Conservation (phyloP, 805 yeast species). For the Starmerella bombi region DNA sequence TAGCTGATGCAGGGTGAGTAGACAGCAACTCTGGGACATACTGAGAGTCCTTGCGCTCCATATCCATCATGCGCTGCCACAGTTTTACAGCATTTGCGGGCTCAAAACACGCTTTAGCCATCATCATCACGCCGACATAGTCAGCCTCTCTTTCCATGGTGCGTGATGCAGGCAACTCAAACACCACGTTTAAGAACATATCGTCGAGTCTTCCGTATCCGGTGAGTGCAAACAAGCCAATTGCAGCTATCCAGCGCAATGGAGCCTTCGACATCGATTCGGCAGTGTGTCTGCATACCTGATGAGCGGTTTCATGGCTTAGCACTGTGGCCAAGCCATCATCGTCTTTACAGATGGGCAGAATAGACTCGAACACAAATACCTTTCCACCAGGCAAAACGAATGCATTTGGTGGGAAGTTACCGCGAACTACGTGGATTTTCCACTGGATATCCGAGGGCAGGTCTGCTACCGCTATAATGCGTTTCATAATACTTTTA, state of each 20-base stretch:
- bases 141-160: slow-evolving; percentile 96
- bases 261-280: slow-evolving; percentile 76
- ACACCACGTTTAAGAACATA: slow-evolving; percentile 39
- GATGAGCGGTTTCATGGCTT: slow-evolving; percentile 89
- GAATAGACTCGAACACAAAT: slow-evolving; percentile 67
- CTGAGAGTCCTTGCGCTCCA: slow-evolving; percentile 30
- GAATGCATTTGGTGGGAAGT: slow-evolving; percentile 87
- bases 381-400: slow-evolving; percentile 94
- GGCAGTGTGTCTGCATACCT: slow-evolving; percentile 79
- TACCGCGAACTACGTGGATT: slow-evolving; percentile 61
- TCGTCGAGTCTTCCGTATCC: slow-evolving; percentile 44
- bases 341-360: slow-evolving; percentile 65
- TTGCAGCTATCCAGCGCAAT: slow-evolving; percentile 41
- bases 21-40: slow-evolving; percentile 50
- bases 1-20: slow-evolving; percentile 80
- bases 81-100: slow-evolving; percentile 60
- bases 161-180: slow-evolving; percentile 75
- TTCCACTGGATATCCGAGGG: slow-evolving; percentile 40
- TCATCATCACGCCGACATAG: slow-evolving; percentile 78
- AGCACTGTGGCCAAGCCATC: slow-evolving; percentile 93
- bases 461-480: slow-evolving; percentile 36
- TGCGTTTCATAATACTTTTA: slow-evolving; percentile 45
- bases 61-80: slow-evolving; percentile 69
- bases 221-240: slow-evolving; percentile 44
- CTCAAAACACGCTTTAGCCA: slow-evolving; percentile 80